Evolutionary conservation across 257 asterid genomes (phyloP).

Genomic region (Buddleja alternifolia): DNA sequence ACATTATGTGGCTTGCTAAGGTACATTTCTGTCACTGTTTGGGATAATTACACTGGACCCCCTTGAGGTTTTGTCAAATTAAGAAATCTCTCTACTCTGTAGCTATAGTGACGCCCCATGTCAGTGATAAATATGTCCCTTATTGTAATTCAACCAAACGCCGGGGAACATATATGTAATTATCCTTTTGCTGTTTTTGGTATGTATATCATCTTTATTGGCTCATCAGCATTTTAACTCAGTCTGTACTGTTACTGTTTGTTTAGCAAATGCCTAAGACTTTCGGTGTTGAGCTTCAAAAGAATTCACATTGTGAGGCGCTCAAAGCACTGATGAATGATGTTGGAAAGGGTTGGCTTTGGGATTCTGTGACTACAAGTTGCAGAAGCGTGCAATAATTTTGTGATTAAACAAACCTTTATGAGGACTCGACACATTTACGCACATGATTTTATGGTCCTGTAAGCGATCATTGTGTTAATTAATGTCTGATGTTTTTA

Average conservation of each 20-base stretch:
- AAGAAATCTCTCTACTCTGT: neutral
- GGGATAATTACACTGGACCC: neutral
- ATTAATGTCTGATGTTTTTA: too few species aligned
- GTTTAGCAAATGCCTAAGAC: slow-evolving; percentile 59
- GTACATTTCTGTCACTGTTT: slow-evolving; percentile 35
- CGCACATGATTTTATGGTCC: neutral
- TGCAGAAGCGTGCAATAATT: slow-evolving; percentile 6
- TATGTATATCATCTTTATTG: neutral
- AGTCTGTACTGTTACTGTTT: slow-evolving; percentile 2
- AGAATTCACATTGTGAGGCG: slow-evolving; percentile 38
- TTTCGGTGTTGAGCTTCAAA: slow-evolving; percentile 49
- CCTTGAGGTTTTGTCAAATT: neutral
- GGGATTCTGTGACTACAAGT: slow-evolving; percentile 46
- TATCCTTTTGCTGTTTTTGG: neutral
- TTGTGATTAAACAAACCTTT: too few species aligned
- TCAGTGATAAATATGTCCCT: too few species aligned
- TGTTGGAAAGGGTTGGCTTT: slow-evolving; percentile 58
- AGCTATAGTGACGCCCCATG: too few species aligned
- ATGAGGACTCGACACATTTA: neutral
- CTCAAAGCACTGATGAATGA: slow-evolving; percentile 45
- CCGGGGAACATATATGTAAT: neutral
- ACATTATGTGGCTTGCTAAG: slow-evolving; percentile 82
- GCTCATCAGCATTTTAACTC: neutral
- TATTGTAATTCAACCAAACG: neutral
- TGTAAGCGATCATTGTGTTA: too few species aligned